Evolutionary conservation across 2,329 filamentous ascomycete genomes (phyloP).

Genomic region (Celoporthe dispersa): DNA sequence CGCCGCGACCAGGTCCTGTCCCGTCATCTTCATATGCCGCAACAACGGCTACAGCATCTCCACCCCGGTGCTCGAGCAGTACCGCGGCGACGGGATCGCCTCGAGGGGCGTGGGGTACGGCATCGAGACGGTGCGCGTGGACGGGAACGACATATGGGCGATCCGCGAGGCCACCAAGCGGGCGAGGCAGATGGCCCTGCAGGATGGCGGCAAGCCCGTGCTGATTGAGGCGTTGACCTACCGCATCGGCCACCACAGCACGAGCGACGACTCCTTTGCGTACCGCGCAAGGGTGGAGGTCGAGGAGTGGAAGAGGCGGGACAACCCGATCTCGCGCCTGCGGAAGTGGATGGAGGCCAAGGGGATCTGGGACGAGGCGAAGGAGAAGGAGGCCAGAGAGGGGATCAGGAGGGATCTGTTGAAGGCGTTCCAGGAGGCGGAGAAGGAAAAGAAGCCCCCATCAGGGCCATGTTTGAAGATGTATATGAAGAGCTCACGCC

Average conservation of each 20-base stretch:
- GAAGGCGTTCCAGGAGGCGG: constrained; percentile 81
- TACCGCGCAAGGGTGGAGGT: constrained; percentile 94
- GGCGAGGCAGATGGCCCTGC: constrained; percentile 77
- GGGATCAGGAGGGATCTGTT: constrained; percentile 63
- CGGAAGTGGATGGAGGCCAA: constrained; percentile 78
- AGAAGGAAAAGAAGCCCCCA: constrained; percentile 79
- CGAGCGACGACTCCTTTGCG: constrained; percentile 94
- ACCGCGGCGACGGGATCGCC: constrained; percentile 81
- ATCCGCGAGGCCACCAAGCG: constrained; percentile 70
- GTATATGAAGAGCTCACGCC: constrained; percentile 84
- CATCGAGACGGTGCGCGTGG: constrained; percentile 81
- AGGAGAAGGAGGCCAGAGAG: constrained; percentile 63
- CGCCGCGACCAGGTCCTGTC: constrained; percentile 75
- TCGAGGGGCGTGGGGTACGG: constrained; percentile 78
- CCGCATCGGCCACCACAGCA: constrained; percentile 94
- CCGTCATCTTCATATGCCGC: constrained; percentile 78
- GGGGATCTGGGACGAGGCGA: constrained; percentile 81
- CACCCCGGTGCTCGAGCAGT: constrained; percentile 79
- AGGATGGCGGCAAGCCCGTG: constrained; percentile 80
- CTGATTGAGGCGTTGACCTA: constrained; percentile 97
- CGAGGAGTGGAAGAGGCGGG: constrained; percentile 74
- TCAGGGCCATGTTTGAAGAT: constrained; percentile 79
- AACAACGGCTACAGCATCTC: constrained; percentile 86
- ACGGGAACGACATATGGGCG: constrained; percentile 82
- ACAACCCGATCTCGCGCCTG: constrained; percentile 44